phyloP scores from a whole-genome alignment of 2,329 filamentous ascomycete species.

The Paecilomyces niveus region DNA sequence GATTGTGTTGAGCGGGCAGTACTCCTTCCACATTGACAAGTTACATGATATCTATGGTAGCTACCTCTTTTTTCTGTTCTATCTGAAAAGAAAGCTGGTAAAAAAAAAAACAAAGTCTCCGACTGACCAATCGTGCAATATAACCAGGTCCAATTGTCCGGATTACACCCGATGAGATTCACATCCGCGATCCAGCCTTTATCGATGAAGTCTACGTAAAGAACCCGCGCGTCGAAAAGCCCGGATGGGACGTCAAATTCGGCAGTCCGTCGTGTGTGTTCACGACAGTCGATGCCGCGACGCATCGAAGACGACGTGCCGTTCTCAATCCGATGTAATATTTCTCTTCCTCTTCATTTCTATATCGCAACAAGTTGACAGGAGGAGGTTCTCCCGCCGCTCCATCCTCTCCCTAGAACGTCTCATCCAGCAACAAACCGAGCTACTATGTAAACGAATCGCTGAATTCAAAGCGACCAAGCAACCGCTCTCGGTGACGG shows the following conservation, averaged over 20 bases:
- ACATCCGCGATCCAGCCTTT: conserved; percentile 8
- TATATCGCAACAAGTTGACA: background rate
- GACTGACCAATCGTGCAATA: background rate
- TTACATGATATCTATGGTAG: conserved; percentile 18
- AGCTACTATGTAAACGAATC: conserved; percentile 15
- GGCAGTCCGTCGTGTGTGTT: conserved; percentile 19
- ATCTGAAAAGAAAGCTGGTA: background rate
- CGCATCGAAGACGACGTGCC: conserved; percentile 15
- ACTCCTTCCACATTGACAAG: conserved; percentile 10
- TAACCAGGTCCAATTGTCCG: conserved; percentile 15
- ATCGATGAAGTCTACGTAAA: conserved; percentile 14
- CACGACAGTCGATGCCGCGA: conserved; percentile 13
- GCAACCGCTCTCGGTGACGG: conserved; percentile 7
- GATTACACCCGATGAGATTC: conserved; percentile 10
- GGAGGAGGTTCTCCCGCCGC: conserved; percentile 11
- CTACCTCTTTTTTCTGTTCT: background rate
- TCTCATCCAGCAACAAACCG: conserved; percentile 13
- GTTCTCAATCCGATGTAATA: conserved; percentile 16
- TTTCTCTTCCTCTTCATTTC: conserved; percentile 1
- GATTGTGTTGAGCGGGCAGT: conserved; percentile 13
- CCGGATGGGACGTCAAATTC: conserved; percentile 15
- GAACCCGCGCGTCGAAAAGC: conserved; percentile 10
- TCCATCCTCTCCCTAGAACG: conserved; percentile 13
- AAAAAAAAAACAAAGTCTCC: background rate
- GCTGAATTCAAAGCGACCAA: conserved; percentile 7